Evolutionary conservation across 2,329 filamentous ascomycete genomes (phyloP).

Genomic region (Aspergillus oerlinghausenensis): DNA sequence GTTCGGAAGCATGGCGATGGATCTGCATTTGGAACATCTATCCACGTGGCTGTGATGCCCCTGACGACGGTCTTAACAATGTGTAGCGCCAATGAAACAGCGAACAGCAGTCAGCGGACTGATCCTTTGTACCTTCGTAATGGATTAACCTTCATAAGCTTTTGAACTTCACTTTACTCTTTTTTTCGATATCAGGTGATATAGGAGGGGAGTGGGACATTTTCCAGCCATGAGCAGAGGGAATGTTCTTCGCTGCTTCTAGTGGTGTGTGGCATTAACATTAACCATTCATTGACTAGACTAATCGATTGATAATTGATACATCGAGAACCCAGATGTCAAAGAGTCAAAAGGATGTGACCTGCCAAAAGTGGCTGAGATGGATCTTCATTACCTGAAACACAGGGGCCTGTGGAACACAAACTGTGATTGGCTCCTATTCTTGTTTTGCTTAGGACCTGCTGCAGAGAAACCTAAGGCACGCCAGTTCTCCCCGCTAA

Average conservation of each 20-base stretch:
- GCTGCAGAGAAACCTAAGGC: neutral
- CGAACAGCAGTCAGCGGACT: neutral
- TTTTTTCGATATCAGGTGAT: neutral
- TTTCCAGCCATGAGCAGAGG: neutral
- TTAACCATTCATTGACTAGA: neutral
- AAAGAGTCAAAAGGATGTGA: neutral
- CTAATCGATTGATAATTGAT: neutral
- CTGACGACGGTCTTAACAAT: neutral
- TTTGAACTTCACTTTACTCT: neutral
- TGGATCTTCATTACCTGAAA: slow-evolving; percentile 9
- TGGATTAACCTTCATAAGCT: neutral
- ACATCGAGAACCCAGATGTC: neutral
- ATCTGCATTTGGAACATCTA: neutral
- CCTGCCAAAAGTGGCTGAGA: slow-evolving; percentile 7
- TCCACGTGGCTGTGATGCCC: neutral
- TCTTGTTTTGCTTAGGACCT: neutral
- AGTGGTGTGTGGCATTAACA: neutral
- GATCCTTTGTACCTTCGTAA: neutral
- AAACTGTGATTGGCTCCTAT: neutral
- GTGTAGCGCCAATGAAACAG: neutral
- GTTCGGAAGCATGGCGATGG: neutral
- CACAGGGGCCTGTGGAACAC: neutral
- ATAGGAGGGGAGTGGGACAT: neutral
- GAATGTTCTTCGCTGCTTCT: slow-evolving; percentile 5
- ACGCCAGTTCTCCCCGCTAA: neutral